These are phyloP conservation scores for Cladophialophora psammophila DNA, from an alignment of 2,329 filamentous ascomycete genomes.

Conservation along the genomic window DNA sequence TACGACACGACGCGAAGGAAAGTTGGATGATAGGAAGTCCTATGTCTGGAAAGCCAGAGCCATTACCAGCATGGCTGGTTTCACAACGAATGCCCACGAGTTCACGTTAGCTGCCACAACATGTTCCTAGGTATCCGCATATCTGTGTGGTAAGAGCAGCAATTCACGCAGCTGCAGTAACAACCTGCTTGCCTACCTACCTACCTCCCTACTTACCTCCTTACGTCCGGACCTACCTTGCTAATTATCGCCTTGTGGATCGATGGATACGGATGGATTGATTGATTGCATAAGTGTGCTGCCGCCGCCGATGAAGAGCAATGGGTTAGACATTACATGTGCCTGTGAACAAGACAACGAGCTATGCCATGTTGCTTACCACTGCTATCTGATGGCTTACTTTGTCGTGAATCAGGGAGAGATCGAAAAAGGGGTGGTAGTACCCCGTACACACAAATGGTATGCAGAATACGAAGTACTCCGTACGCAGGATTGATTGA, in stretches of 20 bases:
- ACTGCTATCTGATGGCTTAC: neutral
- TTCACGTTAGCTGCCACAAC: neutral
- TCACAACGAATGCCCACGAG: constrained; percentile 6
- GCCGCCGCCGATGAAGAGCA: neutral
- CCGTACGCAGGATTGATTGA: too few species aligned
- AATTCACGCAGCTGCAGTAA: neutral
- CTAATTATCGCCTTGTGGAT: neutral
- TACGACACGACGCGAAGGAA: neutral
- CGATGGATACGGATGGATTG: neutral
- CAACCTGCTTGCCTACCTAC: neutral
- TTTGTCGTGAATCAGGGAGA: too few species aligned
- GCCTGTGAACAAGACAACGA: neutral
- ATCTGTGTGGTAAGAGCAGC: neutral
- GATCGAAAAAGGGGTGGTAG: too few species aligned
- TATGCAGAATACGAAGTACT: too few species aligned
- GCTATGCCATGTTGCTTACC: neutral
- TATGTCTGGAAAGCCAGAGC: neutral
- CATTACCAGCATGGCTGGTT: neutral
- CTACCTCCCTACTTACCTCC: neutral
- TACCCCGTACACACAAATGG: too few species aligned
- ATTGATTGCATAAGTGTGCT: neutral
- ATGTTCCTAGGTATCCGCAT: neutral
- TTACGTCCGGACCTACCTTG: neutral
- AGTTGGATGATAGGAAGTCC: neutral
- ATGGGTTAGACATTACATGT: neutral